These are phyloP conservation scores for Trypanosoma brucei DNA, from an alignment of 208 protist genomes.

Conservation along the genomic window DNA sequence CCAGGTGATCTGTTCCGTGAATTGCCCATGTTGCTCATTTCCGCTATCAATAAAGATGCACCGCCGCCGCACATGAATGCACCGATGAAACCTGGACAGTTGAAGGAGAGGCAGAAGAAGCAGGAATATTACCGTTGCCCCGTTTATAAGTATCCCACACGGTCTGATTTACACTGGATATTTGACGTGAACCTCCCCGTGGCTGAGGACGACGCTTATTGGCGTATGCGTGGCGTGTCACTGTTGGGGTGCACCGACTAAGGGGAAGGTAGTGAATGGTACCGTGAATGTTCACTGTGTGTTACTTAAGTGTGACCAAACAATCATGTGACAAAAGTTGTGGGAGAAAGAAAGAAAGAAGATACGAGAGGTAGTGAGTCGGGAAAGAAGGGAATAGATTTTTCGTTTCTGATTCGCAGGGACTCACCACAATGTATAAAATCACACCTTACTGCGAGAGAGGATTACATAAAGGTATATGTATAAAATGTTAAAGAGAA, in stretches of 20 bases:
- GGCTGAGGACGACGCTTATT: constrained; percentile 92
- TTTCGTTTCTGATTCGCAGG: too few species aligned
- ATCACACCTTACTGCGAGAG: neutral
- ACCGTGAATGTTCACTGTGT: too few species aligned
- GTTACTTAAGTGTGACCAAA: too few species aligned
- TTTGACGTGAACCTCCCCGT: constrained; percentile 95
- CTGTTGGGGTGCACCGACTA: constrained; percentile 87
- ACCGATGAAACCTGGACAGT: constrained; percentile 51
- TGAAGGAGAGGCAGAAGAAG: constrained; percentile 85
- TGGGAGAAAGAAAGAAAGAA: too few species aligned
- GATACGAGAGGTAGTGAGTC: too few species aligned
- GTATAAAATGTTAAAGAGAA: neutral
- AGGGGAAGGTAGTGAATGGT: neutral
- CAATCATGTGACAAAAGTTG: too few species aligned
- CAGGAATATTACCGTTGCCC: constrained; percentile 96
- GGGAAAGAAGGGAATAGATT: too few species aligned
- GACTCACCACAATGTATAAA: constrained; percentile 2
- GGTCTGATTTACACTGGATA: constrained; percentile 96
- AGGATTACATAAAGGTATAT: neutral
- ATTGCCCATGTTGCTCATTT: constrained; percentile 95
- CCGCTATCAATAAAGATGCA: constrained; percentile 88
- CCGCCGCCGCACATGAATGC: constrained; percentile 44
- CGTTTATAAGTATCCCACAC: constrained; percentile 95
- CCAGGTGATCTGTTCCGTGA: constrained; percentile 94
- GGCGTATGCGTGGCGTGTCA: constrained; percentile 95